These are phyloP conservation scores for Chaetomium sp. DNA, from an alignment of 2,329 filamentous ascomycete species.

Conservation along the genomic window DNA sequence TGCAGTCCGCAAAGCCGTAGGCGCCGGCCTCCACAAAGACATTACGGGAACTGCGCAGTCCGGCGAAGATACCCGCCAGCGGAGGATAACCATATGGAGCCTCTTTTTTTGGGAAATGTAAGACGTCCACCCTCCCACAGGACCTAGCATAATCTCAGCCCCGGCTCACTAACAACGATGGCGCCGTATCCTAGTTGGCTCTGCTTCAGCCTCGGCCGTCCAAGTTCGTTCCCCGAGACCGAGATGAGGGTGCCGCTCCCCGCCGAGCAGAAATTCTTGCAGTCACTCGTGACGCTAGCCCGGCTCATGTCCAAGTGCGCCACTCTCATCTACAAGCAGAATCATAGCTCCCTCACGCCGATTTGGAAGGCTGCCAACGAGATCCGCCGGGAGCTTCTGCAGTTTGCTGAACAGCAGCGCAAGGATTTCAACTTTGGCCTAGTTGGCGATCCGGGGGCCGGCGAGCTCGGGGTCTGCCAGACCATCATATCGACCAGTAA, in stretches of 20 bases:
- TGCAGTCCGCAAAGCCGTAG: slow-evolving; percentile 11
- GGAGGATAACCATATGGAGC: slow-evolving; percentile 12
- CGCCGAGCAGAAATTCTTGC: slow-evolving; percentile 12
- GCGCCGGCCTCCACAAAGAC: slow-evolving; percentile 16
- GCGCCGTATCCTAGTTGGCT: slow-evolving; percentile 3
- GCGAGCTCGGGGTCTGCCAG: slow-evolving; percentile 15
- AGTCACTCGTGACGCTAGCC: slow-evolving; percentile 9
- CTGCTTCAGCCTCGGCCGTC: slow-evolving; percentile 15
- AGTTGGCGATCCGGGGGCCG: slow-evolving; percentile 4
- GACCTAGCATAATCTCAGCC: neutral
- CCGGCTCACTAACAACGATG: neutral
- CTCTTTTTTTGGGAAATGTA: slow-evolving; percentile 12
- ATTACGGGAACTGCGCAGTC: neutral
- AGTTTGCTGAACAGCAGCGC: slow-evolving; percentile 16
- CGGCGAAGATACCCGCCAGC: slow-evolving; percentile 6
- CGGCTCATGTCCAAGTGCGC: slow-evolving; percentile 15
- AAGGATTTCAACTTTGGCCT: slow-evolving; percentile 13
- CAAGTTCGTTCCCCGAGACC: slow-evolving; percentile 16
- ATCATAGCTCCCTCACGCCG: slow-evolving; percentile 1
- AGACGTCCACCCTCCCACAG: neutral
- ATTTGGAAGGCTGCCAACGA: slow-evolving; percentile 12
- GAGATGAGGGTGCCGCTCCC: slow-evolving; percentile 14
- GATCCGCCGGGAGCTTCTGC: slow-evolving; percentile 8
- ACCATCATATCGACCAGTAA: slow-evolving; percentile 12
- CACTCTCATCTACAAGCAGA: slow-evolving; percentile 14